Evolutionary conservation across 495 filamentous ascomycete genomes (phyloP).

Genomic region (Trichoderma asperelloides): DNA sequence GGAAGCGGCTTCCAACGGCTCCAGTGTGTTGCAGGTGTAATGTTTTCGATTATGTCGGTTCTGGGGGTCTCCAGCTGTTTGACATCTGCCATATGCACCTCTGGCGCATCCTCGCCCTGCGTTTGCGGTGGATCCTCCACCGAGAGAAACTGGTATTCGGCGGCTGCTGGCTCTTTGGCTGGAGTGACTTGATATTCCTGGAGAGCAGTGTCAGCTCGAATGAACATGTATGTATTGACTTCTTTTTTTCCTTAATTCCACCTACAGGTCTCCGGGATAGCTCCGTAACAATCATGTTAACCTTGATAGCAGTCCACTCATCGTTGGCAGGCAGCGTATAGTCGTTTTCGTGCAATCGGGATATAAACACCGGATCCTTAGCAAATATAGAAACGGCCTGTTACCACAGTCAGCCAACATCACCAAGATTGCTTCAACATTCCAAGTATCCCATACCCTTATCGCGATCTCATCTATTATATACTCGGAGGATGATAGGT

Average conservation of each 20-base stretch:
- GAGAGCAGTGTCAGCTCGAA: neutral
- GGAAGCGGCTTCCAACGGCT: neutral
- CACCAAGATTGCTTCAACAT: neutral
- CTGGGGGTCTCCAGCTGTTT: neutral
- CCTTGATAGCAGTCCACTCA: neutral
- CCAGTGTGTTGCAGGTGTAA: neutral
- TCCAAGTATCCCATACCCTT: neutral
- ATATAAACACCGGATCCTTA: neutral
- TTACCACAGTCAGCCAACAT: neutral
- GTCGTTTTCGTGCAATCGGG: neutral
- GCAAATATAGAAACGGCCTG: constrained; percentile 1
- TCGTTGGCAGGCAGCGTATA: neutral
- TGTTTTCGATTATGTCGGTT: neutral
- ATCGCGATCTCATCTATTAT: constrained; percentile 19
- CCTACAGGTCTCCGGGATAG: neutral
- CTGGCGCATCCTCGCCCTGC: neutral
- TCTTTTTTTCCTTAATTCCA: neutral
- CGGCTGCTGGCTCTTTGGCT: neutral
- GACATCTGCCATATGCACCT: neutral
- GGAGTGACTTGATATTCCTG: neutral
- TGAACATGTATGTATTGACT: neutral
- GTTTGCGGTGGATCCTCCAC: neutral
- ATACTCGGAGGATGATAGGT: constrained; percentile 15
- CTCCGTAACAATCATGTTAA: neutral
- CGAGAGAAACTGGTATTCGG: neutral